Base-by-base conservation (phyloP, 116 monocot genomes). In the Trichopus zeylanicus region DNA sequence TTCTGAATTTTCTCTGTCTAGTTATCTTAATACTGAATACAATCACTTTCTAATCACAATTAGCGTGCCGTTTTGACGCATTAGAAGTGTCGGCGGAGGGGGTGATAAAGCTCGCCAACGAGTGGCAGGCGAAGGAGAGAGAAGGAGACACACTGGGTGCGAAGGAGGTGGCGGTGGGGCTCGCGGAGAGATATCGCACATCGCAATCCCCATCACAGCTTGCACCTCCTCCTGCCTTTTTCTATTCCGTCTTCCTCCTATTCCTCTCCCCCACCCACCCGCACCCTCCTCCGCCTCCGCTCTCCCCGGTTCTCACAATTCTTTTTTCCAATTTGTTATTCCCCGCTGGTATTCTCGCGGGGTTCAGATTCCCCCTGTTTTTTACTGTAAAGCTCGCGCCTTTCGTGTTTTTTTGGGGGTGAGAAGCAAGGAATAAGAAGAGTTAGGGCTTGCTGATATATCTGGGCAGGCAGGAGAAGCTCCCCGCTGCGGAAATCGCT, bases 341-440 rank as follows among this genome's bases (percentile, higher is more conserved):
- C 15, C 28, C 15, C 28, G 26, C 6, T 22, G 53, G 53, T 10
- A 24, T 16, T 4, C 10, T 27, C 28, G 25, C 26, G 9, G 53
- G 12, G 53, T 28, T 27, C 27, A 53, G 28, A 53, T 26, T 6
- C 25, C 28, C 11, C 9, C 12, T 28, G 12, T 56, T 56, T 59
- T 28, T 59, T 2, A 22, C 57, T 57, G 31, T n/a, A 25, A n/a
- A 61, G 47, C 2, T n/a, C 7, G 24, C 31, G 23, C 9, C 56
- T 32, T 8, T n/a, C n/a, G 51, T 19, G 16, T 18, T 29, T 13
- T 22, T 7, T 38, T 33, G 15, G 3, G 16, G 54, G 42, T 62
- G 26, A 70, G 46, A 70, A 55, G 70, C 22, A 55, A 69, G 24
- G 69, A 69, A 69, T 69, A 60, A 60, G 51, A 68, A 16, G 61